phyloP scores from a whole-genome alignment of 2,329 filamentous ascomycete species.

The Aspergillus neotritici region DNA sequence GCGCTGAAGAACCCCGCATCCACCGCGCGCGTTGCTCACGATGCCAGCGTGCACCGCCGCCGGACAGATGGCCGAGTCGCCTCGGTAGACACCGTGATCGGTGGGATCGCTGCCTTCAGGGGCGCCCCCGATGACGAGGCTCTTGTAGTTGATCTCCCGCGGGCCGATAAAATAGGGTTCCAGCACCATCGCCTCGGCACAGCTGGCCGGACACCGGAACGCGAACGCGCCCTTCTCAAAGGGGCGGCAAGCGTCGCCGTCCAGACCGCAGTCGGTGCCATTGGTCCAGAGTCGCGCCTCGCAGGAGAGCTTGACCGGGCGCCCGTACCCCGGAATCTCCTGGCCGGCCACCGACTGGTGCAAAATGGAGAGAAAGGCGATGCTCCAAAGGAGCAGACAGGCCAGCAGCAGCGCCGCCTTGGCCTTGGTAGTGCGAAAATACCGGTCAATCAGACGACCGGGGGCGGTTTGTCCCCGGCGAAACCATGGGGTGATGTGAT shows the following conservation, averaged over 20 bases:
- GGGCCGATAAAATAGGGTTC: constrained; percentile 55
- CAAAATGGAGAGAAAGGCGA: constrained; percentile 28
- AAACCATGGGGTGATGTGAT: constrained; percentile 32
- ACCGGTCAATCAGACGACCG: constrained; percentile 26
- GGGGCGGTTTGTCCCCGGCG: constrained; percentile 30
- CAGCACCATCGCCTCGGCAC: constrained; percentile 46
- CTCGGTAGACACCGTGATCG: constrained; percentile 49
- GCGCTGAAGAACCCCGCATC: constrained; percentile 52
- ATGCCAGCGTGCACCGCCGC: constrained; percentile 57
- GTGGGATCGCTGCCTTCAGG: constrained; percentile 34
- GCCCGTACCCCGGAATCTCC: constrained; percentile 29
- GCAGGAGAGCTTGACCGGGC: constrained; percentile 33
- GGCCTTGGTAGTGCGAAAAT: constrained; percentile 19
- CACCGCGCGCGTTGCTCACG: constrained; percentile 49
- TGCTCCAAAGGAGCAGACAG: constrained; percentile 27
- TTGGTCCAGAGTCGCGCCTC: constrained; percentile 32
- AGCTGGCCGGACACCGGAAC: constrained; percentile 56
- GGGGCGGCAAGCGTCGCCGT: constrained; percentile 53
- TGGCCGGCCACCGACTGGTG: constrained; percentile 27
- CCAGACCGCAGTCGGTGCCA: constrained; percentile 47
- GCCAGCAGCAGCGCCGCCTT: constrained; percentile 24
- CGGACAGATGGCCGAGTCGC: constrained; percentile 57
- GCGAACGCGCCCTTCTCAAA: constrained; percentile 51
- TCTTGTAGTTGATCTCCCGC: constrained; percentile 50
- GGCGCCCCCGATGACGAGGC: constrained; percentile 52